Percentiles rank a stretch among this genome's conserved stretches.
phyloP scores from a whole-genome alignment of 2,329 filamentous ascomycete genomes.

The Fusarium palustre region DNA sequence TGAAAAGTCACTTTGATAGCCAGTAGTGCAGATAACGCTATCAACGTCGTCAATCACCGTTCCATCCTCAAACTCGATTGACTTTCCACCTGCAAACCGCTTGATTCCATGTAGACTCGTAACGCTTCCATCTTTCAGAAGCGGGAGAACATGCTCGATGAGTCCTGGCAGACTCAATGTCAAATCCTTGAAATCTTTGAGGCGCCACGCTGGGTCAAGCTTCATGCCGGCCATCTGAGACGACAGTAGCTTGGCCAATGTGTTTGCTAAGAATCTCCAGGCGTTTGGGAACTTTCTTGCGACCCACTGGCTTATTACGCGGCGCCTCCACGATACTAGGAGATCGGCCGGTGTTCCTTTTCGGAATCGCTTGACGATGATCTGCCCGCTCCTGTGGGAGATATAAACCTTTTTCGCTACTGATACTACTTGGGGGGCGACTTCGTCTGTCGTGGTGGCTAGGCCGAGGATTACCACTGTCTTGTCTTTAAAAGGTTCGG shows the following conservation, averaged over 20 bases:
- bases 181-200: constrained; percentile 7
- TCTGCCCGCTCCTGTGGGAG: constrained; percentile 26
- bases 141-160: constrained; percentile 23
- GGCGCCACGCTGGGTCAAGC: constrained; percentile 15
- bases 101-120: constrained; percentile 22
- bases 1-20: constrained; percentile 14
- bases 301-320: constrained; percentile 23
- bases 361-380: constrained; percentile 6
- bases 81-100: constrained; percentile 8
- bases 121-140: constrained; percentile 7
- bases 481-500: neutral
- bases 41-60: constrained; percentile 19
- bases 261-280: constrained; percentile 7
- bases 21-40: constrained; percentile 23
- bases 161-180: constrained; percentile 14
- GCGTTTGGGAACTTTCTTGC: neutral
- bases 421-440: neutral
- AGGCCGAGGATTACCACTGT: constrained; percentile 23
- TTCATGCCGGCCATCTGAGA: constrained; percentile 2
- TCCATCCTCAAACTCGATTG: constrained; percentile 32
- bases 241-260: constrained; percentile 1
- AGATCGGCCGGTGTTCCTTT: constrained; percentile 21
- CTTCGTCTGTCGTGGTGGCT: constrained; percentile 18
- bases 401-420: constrained; percentile 24
- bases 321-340: constrained; percentile 21